Evolutionary conservation across 73 alveolate species (phyloP).

Genomic region (Paramecium tetraurelia): DNA sequence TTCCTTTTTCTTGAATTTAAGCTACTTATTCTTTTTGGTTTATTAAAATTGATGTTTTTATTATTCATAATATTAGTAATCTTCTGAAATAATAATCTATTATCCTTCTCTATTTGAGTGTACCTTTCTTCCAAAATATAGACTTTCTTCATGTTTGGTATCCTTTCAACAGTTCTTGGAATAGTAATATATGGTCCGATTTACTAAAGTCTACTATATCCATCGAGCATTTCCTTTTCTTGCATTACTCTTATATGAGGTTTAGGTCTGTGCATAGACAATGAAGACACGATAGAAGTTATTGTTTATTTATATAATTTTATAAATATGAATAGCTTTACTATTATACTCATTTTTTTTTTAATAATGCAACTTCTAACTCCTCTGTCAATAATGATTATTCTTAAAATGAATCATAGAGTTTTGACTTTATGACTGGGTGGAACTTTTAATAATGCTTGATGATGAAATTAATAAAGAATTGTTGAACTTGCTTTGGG

Average conservation of each 20-base stretch:
- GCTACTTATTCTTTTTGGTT: neutral
- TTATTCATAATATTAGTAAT: slow-evolving; percentile 60
- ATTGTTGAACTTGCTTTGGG: neutral
- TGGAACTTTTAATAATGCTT: neutral
- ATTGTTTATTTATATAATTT: neutral
- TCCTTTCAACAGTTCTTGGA: neutral
- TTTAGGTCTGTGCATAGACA: slow-evolving; percentile 17
- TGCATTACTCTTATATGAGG: slow-evolving; percentile 17
- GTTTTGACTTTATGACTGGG: neutral
- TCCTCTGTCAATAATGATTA: neutral
- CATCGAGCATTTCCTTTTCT: neutral
- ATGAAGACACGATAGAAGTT: neutral
- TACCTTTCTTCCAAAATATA: slow-evolving; percentile 49
- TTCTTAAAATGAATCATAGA: neutral
- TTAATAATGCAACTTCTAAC: neutral
- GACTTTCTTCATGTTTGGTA: neutral
- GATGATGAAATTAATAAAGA: neutral
- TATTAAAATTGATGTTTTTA: neutral
- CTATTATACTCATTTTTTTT: neutral
- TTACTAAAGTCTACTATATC: neutral
- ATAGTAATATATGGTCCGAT: neutral
- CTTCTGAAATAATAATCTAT: slow-evolving; percentile 68
- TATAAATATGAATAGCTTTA: neutral
- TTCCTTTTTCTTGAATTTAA: neutral
- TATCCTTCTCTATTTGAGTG: slow-evolving; percentile 77